phyloP scores from a whole-genome alignment of 352 stramenopile genomes.

The Peronosclerospora sorghi region DNA sequence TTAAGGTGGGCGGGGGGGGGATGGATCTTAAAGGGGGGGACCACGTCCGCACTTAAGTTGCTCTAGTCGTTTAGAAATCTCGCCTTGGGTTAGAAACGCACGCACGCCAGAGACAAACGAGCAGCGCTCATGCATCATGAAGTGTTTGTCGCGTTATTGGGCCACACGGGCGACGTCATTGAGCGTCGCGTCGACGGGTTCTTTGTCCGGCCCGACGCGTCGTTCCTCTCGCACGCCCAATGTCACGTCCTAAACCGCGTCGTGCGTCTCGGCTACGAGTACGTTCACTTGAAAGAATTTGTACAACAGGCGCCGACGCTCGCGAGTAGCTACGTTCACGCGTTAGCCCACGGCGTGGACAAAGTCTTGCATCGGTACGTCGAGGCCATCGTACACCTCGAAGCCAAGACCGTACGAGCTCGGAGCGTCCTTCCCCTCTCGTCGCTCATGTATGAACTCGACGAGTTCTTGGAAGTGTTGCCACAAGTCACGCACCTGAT shows the following conservation, averaged over 20 bases:
- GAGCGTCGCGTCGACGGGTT: conserved; percentile 44
- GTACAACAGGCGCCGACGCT: conserved; percentile 6
- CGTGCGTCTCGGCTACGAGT: conserved; percentile 41
- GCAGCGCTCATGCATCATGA: conserved; percentile 50
- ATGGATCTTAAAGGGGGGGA: conserved; percentile 20
- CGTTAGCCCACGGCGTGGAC: conserved; percentile 45
- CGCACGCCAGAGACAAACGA: neutral
- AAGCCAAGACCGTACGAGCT: conserved; percentile 37
- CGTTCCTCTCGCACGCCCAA: conserved; percentile 43
- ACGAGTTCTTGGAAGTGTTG: conserved; percentile 47
- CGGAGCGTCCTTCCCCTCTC: conserved; percentile 43
- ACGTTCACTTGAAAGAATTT: conserved; percentile 42
- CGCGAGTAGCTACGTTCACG: conserved; percentile 49
- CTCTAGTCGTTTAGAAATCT: neutral
- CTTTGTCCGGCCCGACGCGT: conserved; percentile 31
- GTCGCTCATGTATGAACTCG: conserved; percentile 57
- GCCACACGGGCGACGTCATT: conserved; percentile 50
- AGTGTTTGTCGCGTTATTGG: conserved; percentile 64
- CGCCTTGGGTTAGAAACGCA: neutral
- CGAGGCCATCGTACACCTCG: conserved; percentile 37
- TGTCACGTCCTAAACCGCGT: conserved; percentile 41
- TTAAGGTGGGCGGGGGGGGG: no score
- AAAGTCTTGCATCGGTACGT: conserved; percentile 37
- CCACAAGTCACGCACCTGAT: conserved; percentile 46
- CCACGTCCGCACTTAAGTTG: neutral